Evolutionary conservation across 345 rosid species (phyloP), one percentile per base, ranked within the genome.

Genomic region (Hevea brasiliensis): DNA sequence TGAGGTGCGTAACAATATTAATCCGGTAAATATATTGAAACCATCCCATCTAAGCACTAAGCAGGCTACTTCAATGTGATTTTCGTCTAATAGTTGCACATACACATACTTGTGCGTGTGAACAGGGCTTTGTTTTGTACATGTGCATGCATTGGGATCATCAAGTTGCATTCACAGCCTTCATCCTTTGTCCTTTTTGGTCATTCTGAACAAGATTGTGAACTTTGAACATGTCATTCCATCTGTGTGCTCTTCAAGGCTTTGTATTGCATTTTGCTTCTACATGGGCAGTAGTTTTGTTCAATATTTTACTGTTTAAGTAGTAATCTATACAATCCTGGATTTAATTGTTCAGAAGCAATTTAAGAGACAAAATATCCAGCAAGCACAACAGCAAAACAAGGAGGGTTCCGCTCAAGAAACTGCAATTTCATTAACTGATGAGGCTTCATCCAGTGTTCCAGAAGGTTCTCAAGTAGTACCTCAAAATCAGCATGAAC

Each of bases 301-400:
- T 24, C 24, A 9, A n/a, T n/a, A n/a, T n/a, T 57, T 55, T 32
- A 13, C 13, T 15, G 23, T 37, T 41, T 35, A 57, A 24, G 32
- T 67, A 14, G 8, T 61, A 15, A 51, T 60, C 6, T 67, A 10
- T 59, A 23, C 65, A 12, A 61, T n/a, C 32, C 24, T 62, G 29
- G 12, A n/a, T n/a, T 42, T 44, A 18, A 6, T 56, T 48, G 67
- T 81, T 82, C 96, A 95, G 98, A 92, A 89, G 79, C 99, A 92
- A 80, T 95, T 95, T 70, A 89, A 83, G 87, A 77, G 85, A 21
- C 89, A 79, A 67, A 81, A 81, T 72, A 66, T 79, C 0, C 70
- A 67, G 47, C 87, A 64, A 63, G 82, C 64, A 48, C 80, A 74
- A 14, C 75, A 54, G 55, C 72, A 63, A 67, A 74, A n/a, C n/a